phyloP scores from a whole-genome alignment of 1,284 basidiomycete genomes.

The Rhodotorula sp. region DNA sequence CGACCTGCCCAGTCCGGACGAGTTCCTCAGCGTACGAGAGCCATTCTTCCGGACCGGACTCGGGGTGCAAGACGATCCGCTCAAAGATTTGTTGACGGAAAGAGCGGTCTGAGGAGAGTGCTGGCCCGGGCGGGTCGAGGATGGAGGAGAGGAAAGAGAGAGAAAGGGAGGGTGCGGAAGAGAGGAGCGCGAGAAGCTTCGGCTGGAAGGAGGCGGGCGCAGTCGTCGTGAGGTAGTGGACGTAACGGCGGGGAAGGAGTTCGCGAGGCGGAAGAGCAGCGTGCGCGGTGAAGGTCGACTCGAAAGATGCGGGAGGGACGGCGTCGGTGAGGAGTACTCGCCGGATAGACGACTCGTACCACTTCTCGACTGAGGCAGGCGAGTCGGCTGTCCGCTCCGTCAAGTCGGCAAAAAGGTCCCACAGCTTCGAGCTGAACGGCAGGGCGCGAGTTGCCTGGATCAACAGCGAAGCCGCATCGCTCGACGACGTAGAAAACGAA shows the following conservation, averaged over 20 bases:
- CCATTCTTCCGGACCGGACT: constrained; percentile 29
- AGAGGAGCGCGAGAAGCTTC: constrained; percentile 19
- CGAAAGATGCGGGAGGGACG: constrained; percentile 25
- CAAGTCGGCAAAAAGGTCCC: constrained; percentile 24
- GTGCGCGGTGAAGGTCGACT: constrained; percentile 9
- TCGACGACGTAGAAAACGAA: neutral
- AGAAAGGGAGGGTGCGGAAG: constrained; percentile 18
- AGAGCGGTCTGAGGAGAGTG: neutral
- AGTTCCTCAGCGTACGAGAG: constrained; percentile 25
- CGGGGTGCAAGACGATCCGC: constrained; percentile 23
- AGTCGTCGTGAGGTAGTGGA: constrained; percentile 16
- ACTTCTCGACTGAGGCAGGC: neutral
- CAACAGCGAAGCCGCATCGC: neutral
- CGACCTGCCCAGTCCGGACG: constrained; percentile 12
- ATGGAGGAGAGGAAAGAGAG: constrained; percentile 19
- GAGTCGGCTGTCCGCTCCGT: neutral
- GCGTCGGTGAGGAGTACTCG: constrained; percentile 30
- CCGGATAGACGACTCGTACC: constrained; percentile 32
- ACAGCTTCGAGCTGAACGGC: constrained; percentile 30
- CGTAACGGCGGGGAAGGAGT: constrained; percentile 30
- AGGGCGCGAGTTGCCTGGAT: constrained; percentile 12
- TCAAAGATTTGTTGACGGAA: constrained; percentile 26
- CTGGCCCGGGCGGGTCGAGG: constrained; percentile 6
- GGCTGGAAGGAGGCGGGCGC: constrained; percentile 8
- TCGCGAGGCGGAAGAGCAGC: constrained; percentile 24